These are phyloP conservation scores for Candida xyloterini DNA, from an alignment of 805 yeast genomes.

Conservation along the genomic window DNA sequence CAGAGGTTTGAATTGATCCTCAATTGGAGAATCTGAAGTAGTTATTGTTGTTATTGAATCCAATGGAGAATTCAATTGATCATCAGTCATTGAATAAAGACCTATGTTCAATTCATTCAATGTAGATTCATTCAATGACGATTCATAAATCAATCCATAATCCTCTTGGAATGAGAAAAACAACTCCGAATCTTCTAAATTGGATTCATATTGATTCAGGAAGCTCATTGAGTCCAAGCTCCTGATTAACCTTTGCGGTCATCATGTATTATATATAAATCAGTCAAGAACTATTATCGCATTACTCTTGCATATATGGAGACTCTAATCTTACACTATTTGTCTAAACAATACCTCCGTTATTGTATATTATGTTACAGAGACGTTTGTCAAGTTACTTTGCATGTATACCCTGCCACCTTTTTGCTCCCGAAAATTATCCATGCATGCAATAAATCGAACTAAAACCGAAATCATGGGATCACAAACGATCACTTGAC, in stretches of 20 bases:
- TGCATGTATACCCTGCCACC: not conserved
- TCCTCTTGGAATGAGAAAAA: not conserved
- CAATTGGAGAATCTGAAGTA: not conserved
- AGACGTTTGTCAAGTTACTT: not conserved
- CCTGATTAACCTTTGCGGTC: not conserved
- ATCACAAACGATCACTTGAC: too few species aligned
- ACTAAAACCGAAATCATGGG: not conserved
- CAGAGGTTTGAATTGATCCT: conserved; percentile 7
- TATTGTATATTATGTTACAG: not conserved
- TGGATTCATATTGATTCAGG: not conserved
- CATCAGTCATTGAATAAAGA: not conserved
- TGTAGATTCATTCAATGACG: too few species aligned
- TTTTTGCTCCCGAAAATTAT: not conserved
- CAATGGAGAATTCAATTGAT: not conserved
- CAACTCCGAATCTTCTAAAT: not conserved
- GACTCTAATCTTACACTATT: not conserved
- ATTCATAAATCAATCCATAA: not conserved
- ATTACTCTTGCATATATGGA: not conserved
- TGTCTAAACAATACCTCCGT: not conserved
- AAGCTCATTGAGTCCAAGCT: conserved; percentile 1
- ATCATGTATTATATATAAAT: not conserved
- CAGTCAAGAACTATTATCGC: not conserved
- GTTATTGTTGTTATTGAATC: not conserved
- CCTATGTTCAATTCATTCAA: not conserved
- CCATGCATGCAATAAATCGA: not conserved